Conservation (phyloP, 768 basidiomycete genomes). For the Termitomyces eurrhizus region DNA sequence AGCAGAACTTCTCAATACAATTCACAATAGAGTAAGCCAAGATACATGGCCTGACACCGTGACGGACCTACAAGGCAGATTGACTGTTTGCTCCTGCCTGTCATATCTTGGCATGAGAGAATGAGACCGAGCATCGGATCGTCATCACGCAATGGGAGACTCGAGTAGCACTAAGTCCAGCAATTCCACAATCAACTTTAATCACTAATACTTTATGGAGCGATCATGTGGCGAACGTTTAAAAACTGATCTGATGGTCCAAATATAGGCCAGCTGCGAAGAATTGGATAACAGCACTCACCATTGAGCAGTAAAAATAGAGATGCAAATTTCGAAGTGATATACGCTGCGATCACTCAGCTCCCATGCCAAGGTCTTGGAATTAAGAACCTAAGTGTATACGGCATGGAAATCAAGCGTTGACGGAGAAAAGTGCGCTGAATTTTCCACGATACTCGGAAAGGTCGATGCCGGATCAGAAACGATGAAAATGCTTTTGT, state of each 20-base stretch:
- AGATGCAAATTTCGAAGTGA: neutral
- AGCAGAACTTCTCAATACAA: neutral
- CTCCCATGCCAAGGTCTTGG: neutral
- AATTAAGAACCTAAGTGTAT: neutral
- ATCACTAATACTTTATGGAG: neutral
- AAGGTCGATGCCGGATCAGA: neutral
- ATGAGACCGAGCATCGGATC: neutral
- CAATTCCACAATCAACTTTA: neutral
- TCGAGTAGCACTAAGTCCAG: neutral
- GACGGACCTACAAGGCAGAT: neutral
- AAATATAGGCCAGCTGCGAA: neutral
- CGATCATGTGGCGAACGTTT: neutral
- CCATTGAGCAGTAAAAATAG: neutral
- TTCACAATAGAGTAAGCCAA: neutral
- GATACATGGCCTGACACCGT: neutral
- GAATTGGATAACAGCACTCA: neutral
- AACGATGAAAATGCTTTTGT: neutral
- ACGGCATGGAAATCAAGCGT: neutral
- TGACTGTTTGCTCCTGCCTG: neutral
- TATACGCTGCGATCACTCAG: neutral
- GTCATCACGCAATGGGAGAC: neutral
- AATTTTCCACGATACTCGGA: neutral
- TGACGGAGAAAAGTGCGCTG: neutral
- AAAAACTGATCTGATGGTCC: neutral
- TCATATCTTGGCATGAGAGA: neutral